Conservation (phyloP, 2,329 filamentous ascomycete species). For the Neofusicoccum laricinum region DNA sequence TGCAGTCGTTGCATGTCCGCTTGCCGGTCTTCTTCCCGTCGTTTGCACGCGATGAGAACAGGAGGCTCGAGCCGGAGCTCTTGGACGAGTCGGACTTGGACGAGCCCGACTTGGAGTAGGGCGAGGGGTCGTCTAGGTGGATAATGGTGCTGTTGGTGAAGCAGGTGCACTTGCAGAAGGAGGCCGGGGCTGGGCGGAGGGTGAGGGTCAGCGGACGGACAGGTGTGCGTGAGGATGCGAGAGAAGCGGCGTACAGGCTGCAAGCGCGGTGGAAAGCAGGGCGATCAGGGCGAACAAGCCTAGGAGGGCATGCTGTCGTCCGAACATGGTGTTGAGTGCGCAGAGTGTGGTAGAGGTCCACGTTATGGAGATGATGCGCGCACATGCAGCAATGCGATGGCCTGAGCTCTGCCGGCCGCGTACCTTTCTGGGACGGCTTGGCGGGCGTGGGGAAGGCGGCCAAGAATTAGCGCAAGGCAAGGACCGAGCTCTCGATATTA, state of each 20-base stretch:
- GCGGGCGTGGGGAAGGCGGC: slow-evolving; percentile 1
- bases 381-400: not conserved
- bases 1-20: slow-evolving; percentile 64
- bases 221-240: not conserved
- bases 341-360: not conserved
- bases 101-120: slow-evolving; percentile 17
- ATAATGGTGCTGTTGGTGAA: slow-evolving; percentile 67
- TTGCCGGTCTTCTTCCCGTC: not conserved
- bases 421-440: slow-evolving; percentile 9
- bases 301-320: slow-evolving; percentile 3
- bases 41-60: not conserved
- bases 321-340: slow-evolving; percentile 2
- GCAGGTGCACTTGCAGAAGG: slow-evolving; percentile 72
- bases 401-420: slow-evolving; percentile 1
- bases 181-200: slow-evolving; percentile 48
- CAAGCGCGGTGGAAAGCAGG: slow-evolving; percentile 39
- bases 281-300: slow-evolving; percentile 23
- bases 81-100: not conserved
- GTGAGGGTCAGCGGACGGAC: not conserved
- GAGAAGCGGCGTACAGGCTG: slow-evolving; percentile 38
- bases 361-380: slow-evolving; percentile 6
- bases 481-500: slow-evolving; percentile 4
- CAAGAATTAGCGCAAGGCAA: not conserved
- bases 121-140: slow-evolving; percentile 52
- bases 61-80: not conserved